Base-by-base conservation (phyloP, 2,329 filamentous ascomycete genomes). In the Diaporthe amygdali region DNA sequence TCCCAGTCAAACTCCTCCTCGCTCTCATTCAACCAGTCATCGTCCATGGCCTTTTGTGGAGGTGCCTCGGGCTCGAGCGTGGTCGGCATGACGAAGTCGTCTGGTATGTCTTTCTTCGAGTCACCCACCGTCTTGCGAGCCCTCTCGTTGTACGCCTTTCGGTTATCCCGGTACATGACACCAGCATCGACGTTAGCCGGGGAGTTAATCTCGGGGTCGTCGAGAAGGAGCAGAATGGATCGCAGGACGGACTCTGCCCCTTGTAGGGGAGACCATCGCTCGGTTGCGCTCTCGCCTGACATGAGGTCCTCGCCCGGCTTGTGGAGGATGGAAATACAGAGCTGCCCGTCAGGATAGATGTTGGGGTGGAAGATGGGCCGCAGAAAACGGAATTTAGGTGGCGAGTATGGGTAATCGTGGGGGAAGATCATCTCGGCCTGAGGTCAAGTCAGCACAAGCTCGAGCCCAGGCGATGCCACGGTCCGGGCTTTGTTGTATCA, bases 251-350 rank as follows among this genome's bases (percentile, higher is more conserved):
- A 97, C 84, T 98, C 96, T 59, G 97, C 96, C 25, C 95, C 93
- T 81, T 98, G 96, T 5, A 96, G 91, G 1, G 96, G 95, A 7
- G 94, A 95, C 96, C 96, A 99, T 71, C 96, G 93, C 83, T 98
- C 96, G 71, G 92, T 93, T 8, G 96, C 96, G 47, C 89, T 84
- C 82, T 98, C 96, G 73, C 96, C 96, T 0, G 95, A 97, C 86
- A 95, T 96, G 76, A 93, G 90, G 79, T 98, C 96, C 73, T 98
- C 94, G 75, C 96, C 96, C 0, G 96, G 95, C 22, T 90, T 89
- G 82, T 99, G 96, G 14, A 99, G 90, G 77, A 99, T 99, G 55
- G 95, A 98, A 80, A 99, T 98, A 85, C 96, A 98, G 54, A 98
- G 89, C 75, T 92, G 92, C 77, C 96, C 96, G 80, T 98, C 94